phyloP scores from a whole-genome alignment of 768 basidiomycete species.

The Coprinopsis strossmayeri region DNA sequence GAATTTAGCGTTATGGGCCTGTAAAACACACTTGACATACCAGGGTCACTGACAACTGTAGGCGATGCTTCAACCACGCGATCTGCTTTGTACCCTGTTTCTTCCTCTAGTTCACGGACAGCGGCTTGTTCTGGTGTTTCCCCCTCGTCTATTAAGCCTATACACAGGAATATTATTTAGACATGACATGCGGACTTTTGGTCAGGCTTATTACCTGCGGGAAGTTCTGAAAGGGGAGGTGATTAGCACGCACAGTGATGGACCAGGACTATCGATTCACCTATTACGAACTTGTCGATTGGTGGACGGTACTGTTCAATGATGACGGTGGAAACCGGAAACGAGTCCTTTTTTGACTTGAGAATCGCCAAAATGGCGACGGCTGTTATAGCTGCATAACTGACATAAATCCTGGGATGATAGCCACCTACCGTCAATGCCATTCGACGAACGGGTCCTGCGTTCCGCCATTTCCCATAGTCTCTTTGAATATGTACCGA shows the following conservation, averaged over 20 bases:
- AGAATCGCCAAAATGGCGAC: slow-evolving; percentile 83
- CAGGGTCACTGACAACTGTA: slow-evolving; percentile 64
- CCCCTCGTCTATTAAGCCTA: slow-evolving; percentile 79
- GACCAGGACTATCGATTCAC: slow-evolving; percentile 24
- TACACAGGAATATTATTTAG: background rate
- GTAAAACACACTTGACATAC: slow-evolving; percentile 26
- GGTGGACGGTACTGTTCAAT: slow-evolving; percentile 94
- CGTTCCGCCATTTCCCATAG: slow-evolving; percentile 90
- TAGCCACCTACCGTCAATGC: slow-evolving; percentile 62
- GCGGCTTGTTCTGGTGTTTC: slow-evolving; percentile 81
- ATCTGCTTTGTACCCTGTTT: slow-evolving; percentile 79
- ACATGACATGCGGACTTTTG: background rate
- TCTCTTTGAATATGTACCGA: slow-evolving; percentile 36
- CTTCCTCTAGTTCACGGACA: slow-evolving; percentile 85
- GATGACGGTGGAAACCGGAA: slow-evolving; percentile 72
- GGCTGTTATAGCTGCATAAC: slow-evolving; percentile 33
- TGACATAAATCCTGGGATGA: background rate
- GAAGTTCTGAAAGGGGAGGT: slow-evolving; percentile 27
- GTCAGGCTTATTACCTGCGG: slow-evolving; percentile 22
- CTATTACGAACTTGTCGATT: slow-evolving; percentile 68
- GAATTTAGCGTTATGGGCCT: background rate
- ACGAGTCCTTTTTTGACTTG: slow-evolving; percentile 64
- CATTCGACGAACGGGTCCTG: slow-evolving; percentile 68
- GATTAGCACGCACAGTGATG: background rate
- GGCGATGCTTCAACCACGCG: slow-evolving; percentile 58